Base-by-base conservation (phyloP, 2,329 filamentous ascomycete species). In the Scedosporium aurantiacum region DNA sequence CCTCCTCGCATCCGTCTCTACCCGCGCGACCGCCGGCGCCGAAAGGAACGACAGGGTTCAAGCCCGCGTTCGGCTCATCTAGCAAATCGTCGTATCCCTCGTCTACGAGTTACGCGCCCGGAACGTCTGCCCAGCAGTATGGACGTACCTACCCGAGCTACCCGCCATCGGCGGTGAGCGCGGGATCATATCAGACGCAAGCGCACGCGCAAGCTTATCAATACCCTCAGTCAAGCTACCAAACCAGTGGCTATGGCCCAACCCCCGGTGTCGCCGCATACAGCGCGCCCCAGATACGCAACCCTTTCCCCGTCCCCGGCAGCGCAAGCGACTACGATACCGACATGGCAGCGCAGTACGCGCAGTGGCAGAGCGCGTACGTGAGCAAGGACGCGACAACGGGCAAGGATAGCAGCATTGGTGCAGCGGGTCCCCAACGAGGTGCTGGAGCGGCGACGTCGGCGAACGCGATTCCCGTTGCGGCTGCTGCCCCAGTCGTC, bases 331-430 rank as follows among this genome's bases (percentile, higher is more conserved):
- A 80, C 65, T 83, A 79, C 70, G 82, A 96, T 68, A 85, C 90
- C 2, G 91, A 96, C 67, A 88, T 90, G 78, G 91, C 94, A 62
- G 91, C 90, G 32, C 90, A 95, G 73, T 92, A 97, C 64, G 91
- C 92, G 57, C 90, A 96, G 73, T 97, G 93, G 91, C 91, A 96
- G 74, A 93, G 88, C 73, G 90, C 91, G 27, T 96, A 96, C 73
- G 83, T 85, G 65, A 81, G 79, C 58, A 86, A 82, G 67, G 86
- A 88, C 58, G 77, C 80, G 10, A 70, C 71, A 41, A 66, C 72
- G 45, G 56, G 56, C 66, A 47, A 45, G 7, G 41, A 57, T n/a
- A 23, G 64, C 5, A 59, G 60, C 8, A 61, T 66, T 64, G 62
- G 64, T 64, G 59, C 70, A 58, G 58, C 28, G 0, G 50, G 50